Evolutionary conservation across 345 rosid genomes (phyloP).

Genomic region (Murraya koenigii): DNA sequence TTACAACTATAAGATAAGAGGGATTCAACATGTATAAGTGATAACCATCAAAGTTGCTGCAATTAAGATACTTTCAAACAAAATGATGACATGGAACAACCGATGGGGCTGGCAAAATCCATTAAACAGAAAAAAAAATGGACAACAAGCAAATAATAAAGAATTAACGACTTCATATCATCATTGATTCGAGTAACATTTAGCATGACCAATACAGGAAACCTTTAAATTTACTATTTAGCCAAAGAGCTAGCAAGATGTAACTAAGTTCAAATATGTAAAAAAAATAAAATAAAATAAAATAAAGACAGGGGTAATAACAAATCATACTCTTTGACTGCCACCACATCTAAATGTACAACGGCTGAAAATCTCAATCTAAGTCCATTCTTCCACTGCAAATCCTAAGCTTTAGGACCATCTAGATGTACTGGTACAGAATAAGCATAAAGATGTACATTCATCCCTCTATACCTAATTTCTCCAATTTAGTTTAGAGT

Average conservation of each 20-base stretch:
- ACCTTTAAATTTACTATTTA: neutral
- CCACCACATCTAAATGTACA: neutral
- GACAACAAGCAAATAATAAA: neutral
- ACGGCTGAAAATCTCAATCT: neutral
- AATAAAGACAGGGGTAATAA: neutral
- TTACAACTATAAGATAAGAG: conserved; percentile 11
- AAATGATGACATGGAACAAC: neutral
- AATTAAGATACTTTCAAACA: neutral
- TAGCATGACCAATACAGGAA: neutral
- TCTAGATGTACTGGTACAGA: neutral
- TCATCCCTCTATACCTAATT: neutral
- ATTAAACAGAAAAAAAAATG: neutral
- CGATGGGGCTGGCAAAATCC: neutral
- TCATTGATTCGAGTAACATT: neutral
- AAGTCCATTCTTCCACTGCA: neutral
- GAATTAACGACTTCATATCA: neutral
- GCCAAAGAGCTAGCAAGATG: neutral
- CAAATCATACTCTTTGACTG: neutral
- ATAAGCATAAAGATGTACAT: neutral
- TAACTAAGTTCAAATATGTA: neutral
- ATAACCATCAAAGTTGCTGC: neutral
- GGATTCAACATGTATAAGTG: neutral
- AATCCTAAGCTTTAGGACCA: neutral
- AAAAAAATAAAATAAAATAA: too few relatives aligned
- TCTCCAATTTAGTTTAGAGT: neutral